phyloP scores from a whole-genome alignment of 2,329 filamentous ascomycete species.

The Cladosporium phlei region DNA sequence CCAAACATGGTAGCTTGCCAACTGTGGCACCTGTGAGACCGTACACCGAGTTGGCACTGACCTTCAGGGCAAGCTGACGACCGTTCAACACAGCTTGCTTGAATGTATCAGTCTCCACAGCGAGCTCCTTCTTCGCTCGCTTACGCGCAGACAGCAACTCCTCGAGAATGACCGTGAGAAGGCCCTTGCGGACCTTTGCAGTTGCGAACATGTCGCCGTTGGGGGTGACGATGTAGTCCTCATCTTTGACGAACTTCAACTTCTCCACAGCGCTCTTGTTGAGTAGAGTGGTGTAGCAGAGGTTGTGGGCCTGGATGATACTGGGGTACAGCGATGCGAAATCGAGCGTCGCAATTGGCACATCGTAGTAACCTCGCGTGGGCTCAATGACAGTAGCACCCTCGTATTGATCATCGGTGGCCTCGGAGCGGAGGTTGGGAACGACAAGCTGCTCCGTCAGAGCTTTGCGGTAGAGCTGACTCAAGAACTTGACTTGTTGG shows the following conservation, averaged over 20 bases:
- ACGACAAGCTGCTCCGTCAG: constrained; percentile 90
- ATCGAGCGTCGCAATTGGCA: constrained; percentile 94
- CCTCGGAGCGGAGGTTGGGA: constrained; percentile 71
- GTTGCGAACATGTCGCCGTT: constrained; percentile 94
- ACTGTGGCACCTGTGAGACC: constrained; percentile 94
- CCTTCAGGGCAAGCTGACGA: constrained; percentile 90
- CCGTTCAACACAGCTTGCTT: constrained; percentile 97
- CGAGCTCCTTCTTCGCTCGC: constrained; percentile 85
- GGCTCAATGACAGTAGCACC: constrained; percentile 98
- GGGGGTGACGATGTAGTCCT: constrained; percentile 94
- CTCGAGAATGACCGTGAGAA: constrained; percentile 92
- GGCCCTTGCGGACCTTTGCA: constrained; percentile 78
- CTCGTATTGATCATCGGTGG: constrained; percentile 82
- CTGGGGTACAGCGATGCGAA: constrained; percentile 97
- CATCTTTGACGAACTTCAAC: constrained; percentile 72
- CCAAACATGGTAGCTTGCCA: constrained; percentile 89
- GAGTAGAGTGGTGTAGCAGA: constrained; percentile 92
- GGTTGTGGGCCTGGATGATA: constrained; percentile 97
- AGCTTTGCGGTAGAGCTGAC: constrained; percentile 92
- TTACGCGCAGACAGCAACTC: constrained; percentile 90
- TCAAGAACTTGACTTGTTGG: constrained; percentile 97
- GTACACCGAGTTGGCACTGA: constrained; percentile 97
- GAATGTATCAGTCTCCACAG: constrained; percentile 86
- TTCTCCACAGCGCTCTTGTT: constrained; percentile 74
- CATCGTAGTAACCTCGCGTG: constrained; percentile 85